A percentile compares a stretch with the other conserved stretches of the same genome.
Evolutionary conservation across 352 stramenopile species (phyloP).

Genomic region (Saprolegnia parasitica): DNA sequence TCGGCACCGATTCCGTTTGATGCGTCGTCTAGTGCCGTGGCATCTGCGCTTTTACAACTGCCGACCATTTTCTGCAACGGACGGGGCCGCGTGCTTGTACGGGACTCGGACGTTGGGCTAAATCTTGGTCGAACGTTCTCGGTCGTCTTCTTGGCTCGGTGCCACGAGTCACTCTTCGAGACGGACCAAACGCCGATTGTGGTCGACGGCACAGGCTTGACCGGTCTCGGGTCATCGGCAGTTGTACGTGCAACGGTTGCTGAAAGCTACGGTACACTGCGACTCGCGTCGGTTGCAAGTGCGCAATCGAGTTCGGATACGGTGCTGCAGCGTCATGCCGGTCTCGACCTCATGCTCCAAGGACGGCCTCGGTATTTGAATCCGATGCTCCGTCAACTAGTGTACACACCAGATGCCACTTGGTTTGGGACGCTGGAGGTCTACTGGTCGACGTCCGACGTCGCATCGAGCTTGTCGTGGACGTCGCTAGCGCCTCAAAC

Average conservation of each 20-base stretch:
- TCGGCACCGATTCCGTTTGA: neutral
- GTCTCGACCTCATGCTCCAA: neutral
- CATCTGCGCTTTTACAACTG: conserved; percentile 23
- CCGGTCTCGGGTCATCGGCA: conserved; percentile 30
- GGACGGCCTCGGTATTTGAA: neutral
- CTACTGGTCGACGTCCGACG: neutral
- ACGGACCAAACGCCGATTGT: neutral
- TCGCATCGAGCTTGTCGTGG: neutral
- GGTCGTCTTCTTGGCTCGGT: conserved; percentile 30
- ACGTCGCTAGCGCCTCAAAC: neutral
- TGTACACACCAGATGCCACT: neutral
- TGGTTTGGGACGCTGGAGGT: conserved; percentile 21
- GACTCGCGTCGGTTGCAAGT: neutral
- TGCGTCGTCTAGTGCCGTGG: neutral
- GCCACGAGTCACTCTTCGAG: neutral
- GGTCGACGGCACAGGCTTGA: conserved; percentile 27
- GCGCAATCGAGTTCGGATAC: neutral
- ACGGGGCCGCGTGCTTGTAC: conserved; percentile 28
- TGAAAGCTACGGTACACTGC: conserved; percentile 9
- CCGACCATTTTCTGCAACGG: conserved; percentile 7
- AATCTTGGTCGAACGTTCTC: conserved; percentile 25
- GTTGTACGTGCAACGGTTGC: neutral
- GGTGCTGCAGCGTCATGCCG: conserved; percentile 3
- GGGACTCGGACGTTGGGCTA: conserved; percentile 12
- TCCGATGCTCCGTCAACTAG: neutral